Conservation (phyloP, 495 filamentous ascomycete species). For the Neurospora tetraspora region DNA sequence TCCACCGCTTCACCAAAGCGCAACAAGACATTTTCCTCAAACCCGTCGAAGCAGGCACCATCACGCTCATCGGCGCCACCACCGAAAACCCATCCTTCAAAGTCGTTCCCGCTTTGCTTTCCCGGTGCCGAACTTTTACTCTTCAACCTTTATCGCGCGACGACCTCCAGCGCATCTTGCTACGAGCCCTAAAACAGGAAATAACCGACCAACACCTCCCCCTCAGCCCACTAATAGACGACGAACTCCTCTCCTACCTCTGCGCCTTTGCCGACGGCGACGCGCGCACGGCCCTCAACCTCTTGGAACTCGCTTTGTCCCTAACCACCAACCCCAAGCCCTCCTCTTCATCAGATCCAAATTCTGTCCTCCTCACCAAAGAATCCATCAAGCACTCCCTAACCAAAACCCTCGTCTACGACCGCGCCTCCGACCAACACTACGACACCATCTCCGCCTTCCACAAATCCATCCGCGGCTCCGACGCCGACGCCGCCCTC, state of each 20-base stretch:
- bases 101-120: conserved; percentile 77
- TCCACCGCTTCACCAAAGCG: conserved; percentile 84
- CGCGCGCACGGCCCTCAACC: conserved; percentile 83
- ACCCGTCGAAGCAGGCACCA: conserved; percentile 81
- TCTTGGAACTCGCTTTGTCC: conserved; percentile 75
- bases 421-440: conserved; percentile 89
- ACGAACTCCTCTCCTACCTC: conserved; percentile 69
- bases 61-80: conserved; percentile 89
- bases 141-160: conserved; percentile 60
- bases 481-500: conserved; percentile 72
- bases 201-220: conserved; percentile 12
- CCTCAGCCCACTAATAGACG: conserved; percentile 54
- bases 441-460: conserved; percentile 95
- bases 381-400: conserved; percentile 67
- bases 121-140: conserved; percentile 84
- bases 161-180: conserved; percentile 61
- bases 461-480: conserved; percentile 89
- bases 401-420: conserved; percentile 88
- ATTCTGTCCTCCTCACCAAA: conserved; percentile 30
- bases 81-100: conserved; percentile 98
- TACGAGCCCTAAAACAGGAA: conserved; percentile 60
- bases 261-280: conserved; percentile 83
- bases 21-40: conserved; percentile 95
- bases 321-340: conserved; percentile 25
- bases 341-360: background rate